These are phyloP conservation scores for Podaxis mareebaensis DNA, from an alignment of 768 basidiomycete species.

Conservation along the genomic window DNA sequence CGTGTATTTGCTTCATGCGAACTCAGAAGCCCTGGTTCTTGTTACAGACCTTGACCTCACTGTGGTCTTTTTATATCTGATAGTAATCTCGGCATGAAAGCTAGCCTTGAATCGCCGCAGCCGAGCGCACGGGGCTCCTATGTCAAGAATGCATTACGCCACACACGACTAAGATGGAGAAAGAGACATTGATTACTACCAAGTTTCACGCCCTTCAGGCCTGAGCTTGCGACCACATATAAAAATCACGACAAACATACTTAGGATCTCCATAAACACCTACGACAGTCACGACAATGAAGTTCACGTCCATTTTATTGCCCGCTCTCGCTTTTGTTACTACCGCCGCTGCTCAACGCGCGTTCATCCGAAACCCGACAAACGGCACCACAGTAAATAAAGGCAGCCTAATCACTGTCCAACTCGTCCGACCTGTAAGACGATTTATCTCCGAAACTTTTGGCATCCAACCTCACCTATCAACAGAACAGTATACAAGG, in stretches of 20 bases:
- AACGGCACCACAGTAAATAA: constrained; percentile 32
- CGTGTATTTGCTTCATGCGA: background rate
- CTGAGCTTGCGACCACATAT: background rate
- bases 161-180: too few species aligned
- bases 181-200: background rate
- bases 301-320: constrained; percentile 26
- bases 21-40: background rate
- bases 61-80: background rate
- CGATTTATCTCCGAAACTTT: background rate
- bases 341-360: constrained; percentile 40
- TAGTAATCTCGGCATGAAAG: background rate
- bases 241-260: background rate
- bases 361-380: constrained; percentile 41
- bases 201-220: background rate
- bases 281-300: constrained; percentile 17
- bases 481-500: constrained; percentile 27
- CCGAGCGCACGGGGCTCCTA: background rate
- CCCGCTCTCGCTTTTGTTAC: constrained; percentile 31
- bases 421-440: constrained; percentile 50
- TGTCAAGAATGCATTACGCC: too few species aligned
- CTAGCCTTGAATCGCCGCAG: background rate
- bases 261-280: background rate
- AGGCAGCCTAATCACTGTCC: constrained; percentile 41
- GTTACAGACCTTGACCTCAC: background rate
- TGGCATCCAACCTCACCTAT: constrained; percentile 32